Base-by-base conservation (phyloP, 176 grass and related monocot species). In the Carex pumila region DNA sequence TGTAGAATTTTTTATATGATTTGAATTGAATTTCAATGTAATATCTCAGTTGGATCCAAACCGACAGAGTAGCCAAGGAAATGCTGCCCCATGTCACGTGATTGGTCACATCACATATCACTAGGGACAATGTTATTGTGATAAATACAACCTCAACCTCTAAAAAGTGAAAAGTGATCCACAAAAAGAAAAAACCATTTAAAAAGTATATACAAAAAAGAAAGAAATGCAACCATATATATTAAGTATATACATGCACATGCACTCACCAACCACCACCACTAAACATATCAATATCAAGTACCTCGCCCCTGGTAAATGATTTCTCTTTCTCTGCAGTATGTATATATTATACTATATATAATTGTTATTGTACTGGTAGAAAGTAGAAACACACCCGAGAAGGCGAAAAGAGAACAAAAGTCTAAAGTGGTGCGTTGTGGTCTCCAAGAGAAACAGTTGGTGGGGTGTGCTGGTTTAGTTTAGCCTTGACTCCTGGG, bases 361-460 rank as follows among this genome's bases (percentile, higher is more conserved):
- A 39, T 76, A 31, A 55, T 76, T 30, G 45, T 55, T 57, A 71
- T 7, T 71, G 68, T 47, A 78, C 73, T 78, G 73, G 73, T 78
- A 68, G 31, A 65, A 1, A 12, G 7, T 6, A 29, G 3, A 74
- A 45, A 74, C 70, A 73, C 71, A 73, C 19, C 56, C 22, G 7
- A 31, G 71, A 75, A 25, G 25, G 25, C 22, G 7, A 31, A 47
- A 75, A 75, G 12, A 53, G 12, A 78, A 78, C 73, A 78, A 78
- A 78, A 78, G 73, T 78, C 73, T 57, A 78, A 78, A 78, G 73
- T 56, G 29, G 73, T 57, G 45, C 56, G 12, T 78, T 78, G 73
- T 78, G 73, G 73, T 78, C 73, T 78, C 73, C 73, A 78, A 57
- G 73, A 78, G 52, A 55, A 77, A 77, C 73, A 77, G 73, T 77